phyloP scores from a whole-genome alignment of 2,329 filamentous ascomycete genomes.

The Hymenoscyphus fructigenus region DNA sequence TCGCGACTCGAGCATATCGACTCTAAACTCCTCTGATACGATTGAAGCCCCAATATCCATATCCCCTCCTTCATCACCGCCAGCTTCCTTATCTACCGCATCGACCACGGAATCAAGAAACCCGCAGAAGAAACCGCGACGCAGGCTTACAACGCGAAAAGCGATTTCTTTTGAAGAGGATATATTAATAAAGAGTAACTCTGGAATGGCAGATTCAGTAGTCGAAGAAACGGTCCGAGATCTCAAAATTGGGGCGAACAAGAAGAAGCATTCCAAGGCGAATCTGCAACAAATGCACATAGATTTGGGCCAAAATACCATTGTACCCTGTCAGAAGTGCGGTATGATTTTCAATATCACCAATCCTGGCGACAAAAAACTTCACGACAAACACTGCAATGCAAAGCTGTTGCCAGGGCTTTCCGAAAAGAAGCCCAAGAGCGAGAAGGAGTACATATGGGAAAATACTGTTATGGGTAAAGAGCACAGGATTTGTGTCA shows the following conservation, averaged over 20 bases:
- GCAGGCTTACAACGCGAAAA: constrained; percentile 25
- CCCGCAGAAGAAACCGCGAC: constrained; percentile 15
- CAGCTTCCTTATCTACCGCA: constrained; percentile 4
- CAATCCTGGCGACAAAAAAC: constrained; percentile 11
- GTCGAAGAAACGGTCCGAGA: background rate
- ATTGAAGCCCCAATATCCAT: constrained; percentile 7
- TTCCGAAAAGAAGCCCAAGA: background rate
- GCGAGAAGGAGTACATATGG: constrained; percentile 3
- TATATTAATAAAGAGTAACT: background rate
- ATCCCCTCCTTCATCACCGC: constrained; percentile 21
- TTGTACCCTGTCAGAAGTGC: constrained; percentile 21
- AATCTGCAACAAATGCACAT: constrained; percentile 14
- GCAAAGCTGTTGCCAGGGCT: background rate
- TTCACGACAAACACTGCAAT: constrained; percentile 14
- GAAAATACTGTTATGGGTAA: constrained; percentile 4
- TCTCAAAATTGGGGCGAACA: background rate
- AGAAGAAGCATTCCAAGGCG: background rate
- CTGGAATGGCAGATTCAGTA: background rate
- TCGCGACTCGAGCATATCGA: constrained; percentile 15
- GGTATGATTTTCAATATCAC: constrained; percentile 22
- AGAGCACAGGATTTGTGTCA: constrained; percentile 6
- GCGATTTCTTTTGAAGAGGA: constrained; percentile 2
- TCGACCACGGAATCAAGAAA: constrained; percentile 5
- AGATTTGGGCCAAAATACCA: constrained; percentile 19
- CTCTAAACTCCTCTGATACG: constrained; percentile 15